phyloP scores from a whole-genome alignment of 164 flowering plant genomes.

The Vitis cinerea region DNA sequence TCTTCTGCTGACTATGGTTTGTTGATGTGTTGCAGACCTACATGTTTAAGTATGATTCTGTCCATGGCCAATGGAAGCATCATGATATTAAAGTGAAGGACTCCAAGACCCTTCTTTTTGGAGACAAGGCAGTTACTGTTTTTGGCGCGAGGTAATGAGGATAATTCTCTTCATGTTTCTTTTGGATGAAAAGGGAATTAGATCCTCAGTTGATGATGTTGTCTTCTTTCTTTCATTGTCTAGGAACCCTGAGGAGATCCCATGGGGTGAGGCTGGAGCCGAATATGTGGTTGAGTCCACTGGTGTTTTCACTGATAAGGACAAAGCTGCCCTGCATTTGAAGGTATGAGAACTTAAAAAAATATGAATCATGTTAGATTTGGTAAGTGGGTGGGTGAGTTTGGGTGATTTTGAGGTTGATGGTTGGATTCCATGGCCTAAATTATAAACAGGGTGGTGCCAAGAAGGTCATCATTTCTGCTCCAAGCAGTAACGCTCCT shows the following conservation, averaged over 20 bases:
- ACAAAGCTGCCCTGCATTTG: conserved; percentile 30
- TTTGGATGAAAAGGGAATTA: background rate
- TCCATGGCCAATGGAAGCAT: conserved; percentile 34
- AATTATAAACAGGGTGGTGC: conserved; percentile 17
- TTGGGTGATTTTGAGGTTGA: background rate
- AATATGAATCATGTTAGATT: background rate
- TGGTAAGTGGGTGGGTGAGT: background rate
- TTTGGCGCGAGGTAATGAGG: conserved; percentile 17
- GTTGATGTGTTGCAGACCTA: conserved; percentile 21
- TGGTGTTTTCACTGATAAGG: conserved; percentile 36
- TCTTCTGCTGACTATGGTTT: background rate
- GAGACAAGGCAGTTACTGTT: conserved; percentile 24
- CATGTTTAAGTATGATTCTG: conserved; percentile 34
- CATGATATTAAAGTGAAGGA: conserved; percentile 29
- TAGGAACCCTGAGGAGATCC: conserved; percentile 41
- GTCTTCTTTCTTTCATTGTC: background rate
- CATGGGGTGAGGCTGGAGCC: conserved; percentile 33
- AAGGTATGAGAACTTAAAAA: conserved; percentile 13
- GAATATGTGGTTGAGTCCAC: conserved; percentile 36
- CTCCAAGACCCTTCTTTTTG: conserved; percentile 31
- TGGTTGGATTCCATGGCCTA: background rate
- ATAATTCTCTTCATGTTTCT: background rate
- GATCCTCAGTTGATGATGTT: background rate
- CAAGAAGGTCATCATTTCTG: conserved; percentile 27
- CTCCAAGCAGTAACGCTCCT: conserved; percentile 26